Conservation (phyloP, 192 early-diverging fungal genomes). For the Phlyctochytrium arcticum region DNA sequence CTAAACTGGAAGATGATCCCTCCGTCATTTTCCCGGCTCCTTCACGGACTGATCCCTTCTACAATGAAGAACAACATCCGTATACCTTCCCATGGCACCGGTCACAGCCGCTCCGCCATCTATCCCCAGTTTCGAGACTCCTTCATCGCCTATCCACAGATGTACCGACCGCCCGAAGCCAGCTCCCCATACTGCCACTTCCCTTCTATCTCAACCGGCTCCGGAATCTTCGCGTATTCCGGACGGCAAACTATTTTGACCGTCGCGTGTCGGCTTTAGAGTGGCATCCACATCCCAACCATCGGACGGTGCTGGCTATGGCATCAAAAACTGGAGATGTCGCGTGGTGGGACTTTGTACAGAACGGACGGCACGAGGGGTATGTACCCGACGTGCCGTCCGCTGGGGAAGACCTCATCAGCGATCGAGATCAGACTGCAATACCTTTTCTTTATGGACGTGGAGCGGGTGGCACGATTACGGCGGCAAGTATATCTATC, state of each 20-base stretch:
- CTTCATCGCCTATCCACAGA: no score
- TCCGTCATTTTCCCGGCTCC: no score
- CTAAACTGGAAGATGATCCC: no score
- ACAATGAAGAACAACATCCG: no score
- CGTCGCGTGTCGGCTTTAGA: slow-evolving; percentile 1
- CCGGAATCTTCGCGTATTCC: not conserved
- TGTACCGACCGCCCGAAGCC: no score
- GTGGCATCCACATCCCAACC: not conserved
- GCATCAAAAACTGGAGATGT: slow-evolving; percentile 1
- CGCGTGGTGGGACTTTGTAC: slow-evolving; percentile 4
- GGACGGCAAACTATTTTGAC: slow-evolving; percentile 1
- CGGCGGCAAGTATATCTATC: not conserved
- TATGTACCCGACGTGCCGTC: not conserved
- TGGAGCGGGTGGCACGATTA: not conserved
- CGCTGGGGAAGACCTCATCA: not conserved
- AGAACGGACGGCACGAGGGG: not conserved
- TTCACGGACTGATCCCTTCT: no score
- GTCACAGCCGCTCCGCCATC: no score
- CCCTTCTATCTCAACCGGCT: not conserved
- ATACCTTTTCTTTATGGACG: slow-evolving; percentile 1
- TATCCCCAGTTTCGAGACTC: no score
- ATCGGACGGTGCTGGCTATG: not conserved
- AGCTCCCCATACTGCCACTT: no score
- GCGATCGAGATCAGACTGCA: not conserved
- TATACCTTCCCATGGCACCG: no score